A percentile compares a stretch with the other conserved stretches of the same genome.
phyloP scores from a whole-genome alignment of 2,329 filamentous ascomycete species.

The Penicillium nordicum region DNA sequence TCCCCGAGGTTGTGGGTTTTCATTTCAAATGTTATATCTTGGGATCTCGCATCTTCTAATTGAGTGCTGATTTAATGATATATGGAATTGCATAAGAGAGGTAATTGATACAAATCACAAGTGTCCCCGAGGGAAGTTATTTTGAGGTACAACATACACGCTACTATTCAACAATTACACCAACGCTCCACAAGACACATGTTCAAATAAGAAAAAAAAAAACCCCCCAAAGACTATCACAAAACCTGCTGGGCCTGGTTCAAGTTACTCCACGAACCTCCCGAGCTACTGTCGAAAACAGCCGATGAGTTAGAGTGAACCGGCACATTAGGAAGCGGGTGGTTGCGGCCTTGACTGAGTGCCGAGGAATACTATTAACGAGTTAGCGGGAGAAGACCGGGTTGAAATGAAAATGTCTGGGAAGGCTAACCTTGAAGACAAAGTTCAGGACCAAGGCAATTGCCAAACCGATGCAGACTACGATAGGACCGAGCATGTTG shows the following conservation, averaged over 20 bases:
- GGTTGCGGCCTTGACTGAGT: conserved; percentile 21
- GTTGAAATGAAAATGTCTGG: neutral
- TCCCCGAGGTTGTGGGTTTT: neutral
- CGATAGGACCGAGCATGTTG: conserved; percentile 76
- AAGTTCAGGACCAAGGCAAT: conserved; percentile 82
- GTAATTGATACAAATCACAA: neutral
- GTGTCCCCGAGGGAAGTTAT: neutral
- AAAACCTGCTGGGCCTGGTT: conserved; percentile 25
- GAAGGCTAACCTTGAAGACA: conserved; percentile 61
- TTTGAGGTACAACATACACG: neutral
- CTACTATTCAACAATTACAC: neutral
- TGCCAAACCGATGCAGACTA: conserved; percentile 76
- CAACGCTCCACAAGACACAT: neutral
- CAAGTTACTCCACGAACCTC: conserved; percentile 7
- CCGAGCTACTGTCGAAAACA: conserved; percentile 1
- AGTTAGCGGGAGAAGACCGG: neutral
- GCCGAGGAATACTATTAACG: conserved; percentile 30
- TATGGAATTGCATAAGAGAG: neutral
- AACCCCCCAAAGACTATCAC: conserved; percentile 1
- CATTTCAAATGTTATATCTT: neutral
- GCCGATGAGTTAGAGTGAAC: conserved; percentile 14
- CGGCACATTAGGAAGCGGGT: conserved; percentile 11
- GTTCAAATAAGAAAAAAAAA: neutral
- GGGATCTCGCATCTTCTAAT: neutral
- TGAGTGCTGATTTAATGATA: too few species aligned